Base-by-base conservation (phyloP, 2,329 filamentous ascomycete species). In the Aspergillus melleus region DNA sequence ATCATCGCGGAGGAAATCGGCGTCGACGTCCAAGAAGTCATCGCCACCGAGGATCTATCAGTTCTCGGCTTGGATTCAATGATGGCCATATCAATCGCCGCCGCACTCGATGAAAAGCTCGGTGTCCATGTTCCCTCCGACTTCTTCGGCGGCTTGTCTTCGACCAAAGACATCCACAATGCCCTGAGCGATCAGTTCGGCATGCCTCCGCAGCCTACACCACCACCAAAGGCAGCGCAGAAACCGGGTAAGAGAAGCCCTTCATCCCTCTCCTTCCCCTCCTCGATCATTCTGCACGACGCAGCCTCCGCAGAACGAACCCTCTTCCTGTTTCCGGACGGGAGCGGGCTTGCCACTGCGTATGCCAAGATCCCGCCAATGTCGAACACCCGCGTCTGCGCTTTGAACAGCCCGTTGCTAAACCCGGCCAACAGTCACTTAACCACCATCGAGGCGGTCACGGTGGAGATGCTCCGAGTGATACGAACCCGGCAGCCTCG, bases 381-480 rank as follows among this genome's bases (percentile, higher is more conserved):
- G 11, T 76, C 77, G 6, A 62, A 77, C 29, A 72, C 84, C 49
- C 80, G 79, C 3, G 78, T 87, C 12, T 84, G 81, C 69, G 85
- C 83, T 19, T 77, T 81, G 10, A 79, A 80, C 66, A 76, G 70
- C 50, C 79, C 79, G 4, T 80, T 42, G 36, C 36, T 42, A 42
- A 42, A 42, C 36, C 14, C 36, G 36, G 36, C 36, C 36, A 42
- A 42, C 16, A 42, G 36, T 42, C 36, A 42, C 36, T 6, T 42
- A 42, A 16, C 36, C 6, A 42, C 36, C 36, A n/a, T 42, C n/a
- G 36, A 42, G 36, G 14, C 36, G 36, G 5, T 70, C 65, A 68
- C 77, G 66, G 72, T 68, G 39, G 66, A 55, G n/a, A 22, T 39
- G 19, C 32, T 62, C 36, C 36, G 16, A 14, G 4, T 14, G 36